Base-by-base conservation (phyloP, 805 yeast genomes). In the Metschnikowia peoriensis region DNA sequence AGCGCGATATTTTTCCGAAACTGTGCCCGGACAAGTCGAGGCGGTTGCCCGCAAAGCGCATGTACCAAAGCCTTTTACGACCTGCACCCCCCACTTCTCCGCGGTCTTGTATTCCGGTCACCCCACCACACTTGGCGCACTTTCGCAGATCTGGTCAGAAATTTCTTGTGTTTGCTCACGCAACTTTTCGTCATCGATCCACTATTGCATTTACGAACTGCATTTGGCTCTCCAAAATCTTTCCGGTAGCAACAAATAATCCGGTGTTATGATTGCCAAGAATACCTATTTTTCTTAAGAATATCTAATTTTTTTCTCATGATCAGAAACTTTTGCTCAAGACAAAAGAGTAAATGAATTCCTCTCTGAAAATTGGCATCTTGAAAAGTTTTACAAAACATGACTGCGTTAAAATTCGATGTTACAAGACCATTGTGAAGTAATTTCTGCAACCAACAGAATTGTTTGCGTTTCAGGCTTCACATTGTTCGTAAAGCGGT, bases 81-180 rank as follows among this genome's bases (percentile, higher is more conserved):
- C 35, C 41, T 49, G 52, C 52, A 15, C 9, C 47, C 52, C 48
- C 48, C 52, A 39, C 52, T 34, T 38, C 51, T 38, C 47, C 44
- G 38, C 44, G 32, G 41, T 39, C 12, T 27, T 44, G 48, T n/a
- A 44, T 37, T 49, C 52, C 52, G 52, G 42, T 16, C 35, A 37
- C 44, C 47, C 48, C 52, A 28, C 52, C 52, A 42, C 38, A 16
- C 44, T 27, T 4, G 34, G 44, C 44, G 27, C 32, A 22, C 27
- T 27, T 41, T 12, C 9, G n/a, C 15, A 22, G 44, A 41, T 41
- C 44, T 22, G 44, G 32, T 8, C 11, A 14, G 40, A 9, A 32
- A 32, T 32, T 32, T 32, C 35, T 32, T 32, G 10, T 32, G 10
- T 32, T 32, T 32, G 35, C 14, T 32, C 35, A 32, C 35, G 35